Base-by-base conservation (phyloP, 202 grass and related monocot species). In the Cymbopogon flexuosus region DNA sequence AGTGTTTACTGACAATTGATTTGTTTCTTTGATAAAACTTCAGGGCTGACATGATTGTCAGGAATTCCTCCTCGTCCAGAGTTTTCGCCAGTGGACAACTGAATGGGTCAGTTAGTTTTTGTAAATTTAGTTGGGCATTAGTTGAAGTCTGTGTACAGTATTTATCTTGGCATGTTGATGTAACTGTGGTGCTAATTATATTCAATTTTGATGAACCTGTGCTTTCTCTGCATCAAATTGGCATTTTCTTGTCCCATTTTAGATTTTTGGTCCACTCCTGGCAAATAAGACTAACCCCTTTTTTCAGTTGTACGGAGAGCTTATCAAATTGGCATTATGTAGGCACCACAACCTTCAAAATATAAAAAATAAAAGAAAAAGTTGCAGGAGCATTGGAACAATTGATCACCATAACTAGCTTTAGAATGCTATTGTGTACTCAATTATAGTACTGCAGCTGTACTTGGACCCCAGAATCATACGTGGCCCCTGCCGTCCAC, bases 401-500 rank as follows among this genome's bases (percentile, higher is more conserved):
- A 70, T 71, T 11, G 43, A 41, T 15, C 30, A 79, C 61, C 34
- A 68, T 65, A 21, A 81, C 37, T 77, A 62, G 60, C 54, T 81
- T 33, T 61, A 73, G 19, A 19, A 41, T 60, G 34, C 16, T 14
- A 31, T 39, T 66, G 33, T 35, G 21, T 80, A 31, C 65, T 24
- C 35, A 3, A 49, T 58, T 65, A 60, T 52, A 72, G 47, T 85
- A 62, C 68, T 71, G 35, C 27, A 87, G 45, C 63, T 84, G 59
- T 45, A 87, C 78, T 92, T 89, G 91, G 42, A 90, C 62, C 68
- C 82, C 91, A 63, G 87, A 97, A 88, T 97, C 85, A 81, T 93
- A 86, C 3, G 68, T 82, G 60, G 49, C 80, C 41, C 91, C 83
- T 72, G 91, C 79, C 0, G 52, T 88, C 77, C 87, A 97, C 83